Evolutionary conservation across 2,329 filamentous ascomycete species (phyloP), one percentile per base, ranked within the genome.

Genomic region (Corniculantispora saksenae): DNA sequence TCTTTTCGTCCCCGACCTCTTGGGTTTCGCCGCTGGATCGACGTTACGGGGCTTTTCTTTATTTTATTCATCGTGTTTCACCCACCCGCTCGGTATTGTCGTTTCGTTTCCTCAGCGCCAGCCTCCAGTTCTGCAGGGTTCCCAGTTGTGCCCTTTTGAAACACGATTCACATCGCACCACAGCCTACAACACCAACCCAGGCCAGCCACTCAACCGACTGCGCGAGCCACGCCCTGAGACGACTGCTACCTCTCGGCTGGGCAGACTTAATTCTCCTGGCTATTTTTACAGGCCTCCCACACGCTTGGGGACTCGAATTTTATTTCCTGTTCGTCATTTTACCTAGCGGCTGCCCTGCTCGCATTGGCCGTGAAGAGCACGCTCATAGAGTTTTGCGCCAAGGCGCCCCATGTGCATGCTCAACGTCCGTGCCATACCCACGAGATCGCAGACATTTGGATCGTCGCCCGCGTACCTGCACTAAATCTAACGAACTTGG

Each of bases 131-230:
- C 60, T 54, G 48, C 50, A 63, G 38, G 60, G 48, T 55, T 51
- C 32, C 47, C 51, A 63, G 43, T 48, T 56, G 50, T 35, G 27
- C 48, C 23, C 29, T 54, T 35, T 63, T 55, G 60, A 63, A 63
- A 63, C 60, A 63, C 60, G 38, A 63, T 63, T 62, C 60, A 47
- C 60, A 62, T 55, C 60, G 59, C 60, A 63, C 50, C 27, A 29
- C 48, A 19, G 27, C 51, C 17, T 38, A 35, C 32, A 55, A 13
- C 51, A 60, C 29, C 55, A 45, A 9, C 45, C 7, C 27, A 13
- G 12, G 21, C 45, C 57, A 38, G 47, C 45, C 43, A 58, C 55
- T 51, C 32, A 12, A 29, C 8, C 40, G 47, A 13, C n/a, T 8
- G n/a, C 32, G 45, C 40, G 12, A 23, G 32, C 32, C 10, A 19